Conservation (phyloP, 768 basidiomycete genomes). For the Mycena sanguinolenta region DNA sequence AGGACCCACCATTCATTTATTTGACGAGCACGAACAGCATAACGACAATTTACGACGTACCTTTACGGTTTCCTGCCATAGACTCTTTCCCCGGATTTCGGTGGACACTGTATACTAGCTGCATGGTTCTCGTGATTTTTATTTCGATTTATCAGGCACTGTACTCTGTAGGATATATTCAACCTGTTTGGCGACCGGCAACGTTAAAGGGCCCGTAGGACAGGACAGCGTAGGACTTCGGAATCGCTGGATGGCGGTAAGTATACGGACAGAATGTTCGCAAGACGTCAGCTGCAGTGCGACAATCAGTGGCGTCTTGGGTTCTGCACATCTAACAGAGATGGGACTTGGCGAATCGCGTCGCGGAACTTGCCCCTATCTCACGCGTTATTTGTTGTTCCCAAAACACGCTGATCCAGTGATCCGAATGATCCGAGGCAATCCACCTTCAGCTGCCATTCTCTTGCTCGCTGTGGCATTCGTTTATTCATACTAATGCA, state of each 20-base stretch:
- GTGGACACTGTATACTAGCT: conserved; percentile 34
- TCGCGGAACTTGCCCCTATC: background rate
- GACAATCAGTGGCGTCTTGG: background rate
- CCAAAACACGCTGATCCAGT: background rate
- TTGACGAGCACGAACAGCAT: conserved; percentile 44
- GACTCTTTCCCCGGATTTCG: conserved; percentile 17
- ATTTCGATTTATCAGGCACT: conserved; percentile 27
- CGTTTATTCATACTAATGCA: no score
- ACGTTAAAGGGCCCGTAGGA: background rate
- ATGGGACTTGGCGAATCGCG: background rate
- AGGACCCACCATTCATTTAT: conserved; percentile 57
- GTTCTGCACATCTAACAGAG: conserved; percentile 1
- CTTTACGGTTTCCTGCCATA: conserved; percentile 9
- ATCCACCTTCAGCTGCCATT: no score
- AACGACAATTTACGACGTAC: conserved; percentile 28
- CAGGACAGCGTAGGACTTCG: no score
- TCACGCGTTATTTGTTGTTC: background rate
- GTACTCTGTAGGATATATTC: conserved; percentile 24
- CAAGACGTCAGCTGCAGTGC: background rate
- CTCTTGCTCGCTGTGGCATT: no score
- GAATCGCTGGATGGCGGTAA: background rate
- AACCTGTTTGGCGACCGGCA: background rate
- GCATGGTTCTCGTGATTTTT: conserved; percentile 25
- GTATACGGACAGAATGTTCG: background rate
- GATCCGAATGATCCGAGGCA: conserved; percentile 8